Percentiles rank a stretch among this genome's conserved stretches.
Evolutionary conservation across 768 basidiomycete species (phyloP).

Genomic region (Pholiota microspora): DNA sequence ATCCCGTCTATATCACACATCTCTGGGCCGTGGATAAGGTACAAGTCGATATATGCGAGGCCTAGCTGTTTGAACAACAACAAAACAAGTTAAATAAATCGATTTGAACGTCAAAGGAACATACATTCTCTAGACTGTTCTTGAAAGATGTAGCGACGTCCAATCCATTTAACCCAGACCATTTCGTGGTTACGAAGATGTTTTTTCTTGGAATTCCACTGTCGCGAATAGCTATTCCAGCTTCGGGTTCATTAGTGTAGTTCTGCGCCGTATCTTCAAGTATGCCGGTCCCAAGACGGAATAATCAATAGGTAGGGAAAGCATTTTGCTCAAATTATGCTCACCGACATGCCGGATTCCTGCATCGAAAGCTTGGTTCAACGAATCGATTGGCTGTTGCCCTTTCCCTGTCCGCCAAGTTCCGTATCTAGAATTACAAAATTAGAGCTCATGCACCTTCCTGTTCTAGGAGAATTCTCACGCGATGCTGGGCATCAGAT

Average conservation of each 20-base stretch:
- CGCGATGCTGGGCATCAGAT: conserved; percentile 50
- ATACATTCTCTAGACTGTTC: conserved; percentile 53
- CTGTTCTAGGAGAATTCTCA: conserved; percentile 9
- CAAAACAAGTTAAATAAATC: background rate
- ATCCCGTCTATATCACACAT: conserved; percentile 54
- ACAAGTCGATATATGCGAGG: conserved; percentile 64
- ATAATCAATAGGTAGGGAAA: no score
- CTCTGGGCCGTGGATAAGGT: conserved; percentile 61
- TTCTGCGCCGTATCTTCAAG: conserved; percentile 54
- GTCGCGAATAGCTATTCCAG: conserved; percentile 49
- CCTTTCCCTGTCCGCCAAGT: conserved; percentile 63
- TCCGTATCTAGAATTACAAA: conserved; percentile 38
- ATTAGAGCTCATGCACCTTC: background rate
- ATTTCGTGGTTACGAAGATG: conserved; percentile 66
- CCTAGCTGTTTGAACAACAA: conserved; percentile 44
- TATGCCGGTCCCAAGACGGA: background rate
- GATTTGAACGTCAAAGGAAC: conserved; percentile 14
- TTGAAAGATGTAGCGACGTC: conserved; percentile 53
- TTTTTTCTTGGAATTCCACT: conserved; percentile 52
- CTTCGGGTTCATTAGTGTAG: conserved; percentile 59
- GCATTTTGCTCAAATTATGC: conserved; percentile 27
- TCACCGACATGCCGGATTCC: conserved; percentile 63
- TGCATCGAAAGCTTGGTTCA: conserved; percentile 59
- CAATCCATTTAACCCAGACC: conserved; percentile 45
- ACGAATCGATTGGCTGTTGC: conserved; percentile 44